Base-by-base conservation (phyloP, 352 stramenopile genomes). In the Pythium scleroteichum region DNA sequence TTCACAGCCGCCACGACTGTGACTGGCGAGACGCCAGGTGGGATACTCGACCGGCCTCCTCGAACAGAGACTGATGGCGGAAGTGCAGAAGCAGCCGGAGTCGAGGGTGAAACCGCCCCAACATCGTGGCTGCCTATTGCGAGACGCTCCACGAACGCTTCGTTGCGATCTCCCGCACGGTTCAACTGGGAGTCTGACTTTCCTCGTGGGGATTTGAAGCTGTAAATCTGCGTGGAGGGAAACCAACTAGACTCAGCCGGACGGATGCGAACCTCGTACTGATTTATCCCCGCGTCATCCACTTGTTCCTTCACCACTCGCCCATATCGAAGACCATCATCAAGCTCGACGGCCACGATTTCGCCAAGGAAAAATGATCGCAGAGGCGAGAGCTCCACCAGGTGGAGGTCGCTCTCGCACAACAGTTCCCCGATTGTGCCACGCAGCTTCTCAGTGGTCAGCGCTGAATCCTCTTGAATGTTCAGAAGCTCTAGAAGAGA, bases 1-100 rank as follows among this genome's bases (percentile, higher is more conserved):
- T 94, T 93, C 22, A 93, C 82, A 2, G 80, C 83, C n/a, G 81
- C 78, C 40, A 93, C 66, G 19, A 93, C 69, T 26, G 78, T 90
- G 10, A 71, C 48, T 13, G 72, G 59, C 2, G 82, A 59, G 22
- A 86, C 48, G 5, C 16, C 58, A 41, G 10, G 24, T 45, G 61
- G 22, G 27, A 26, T 26, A n/a, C 20, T 19, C 49, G 26, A 5
- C 8, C 26, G 7, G 29, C 20, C 12, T 32, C 27, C 22, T 14
- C 41, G 35, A 49, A 22, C 35, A 2, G 44, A 38, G 8, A 68
- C 61, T 2, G 53, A 53, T 4, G 53, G 17, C 4, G 61, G 61
- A 0, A 68, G 50, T 14, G 4, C 27, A 8, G 17, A 8, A 3
- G 57, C 16, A 22, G 39, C 10, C 29, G 29, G 29, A 35, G 29